Evolutionary conservation across 768 basidiomycete species (phyloP), one percentile per base, ranked within the genome.

Genomic region (Cystofilobasidium capitatum): DNA sequence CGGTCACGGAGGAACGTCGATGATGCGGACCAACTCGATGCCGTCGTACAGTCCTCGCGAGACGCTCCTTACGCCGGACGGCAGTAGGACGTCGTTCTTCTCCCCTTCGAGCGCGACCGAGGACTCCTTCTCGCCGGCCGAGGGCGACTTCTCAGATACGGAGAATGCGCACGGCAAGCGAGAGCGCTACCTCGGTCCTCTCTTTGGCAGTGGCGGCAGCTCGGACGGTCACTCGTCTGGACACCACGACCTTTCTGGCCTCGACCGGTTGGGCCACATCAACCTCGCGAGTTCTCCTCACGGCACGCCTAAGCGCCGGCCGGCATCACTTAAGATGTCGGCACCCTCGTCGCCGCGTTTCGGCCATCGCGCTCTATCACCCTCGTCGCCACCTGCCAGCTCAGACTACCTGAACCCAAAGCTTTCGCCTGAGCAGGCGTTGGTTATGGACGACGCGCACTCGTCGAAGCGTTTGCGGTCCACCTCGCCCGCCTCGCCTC

Each of bases 81-180:
- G 42, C 17, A 40, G 36, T 33, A 22, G 31, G 17, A 55, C 61
- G 7, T 26, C 61, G 33, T 51, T 45, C 22, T 42, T 44, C 36
- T 68, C 66, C 14, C 66, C 66, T 7, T n/a, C 44, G 3, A 60
- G 35, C 45, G 31, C 58, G 33, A 33, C 55, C 42, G 66, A 62
- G 39, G 59, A 68, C 42, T 55, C 61, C 2, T 66, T 66, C n/a
- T 49, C 45, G 31, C 40, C 61, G 29, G 33, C 60, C 10, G 66
- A 60, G 8, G 66, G 60, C n/a, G 65, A 66, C 58, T 68, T 68
- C 40, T 66, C 65, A 13, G 65, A 66, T 35, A 39, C 65, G 33
- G 65, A 66, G n/a, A 66, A 66, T 26, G 44, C 40, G n/a, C 26
- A 60, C 37, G 65, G 65, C 13, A 66, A 66, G 59, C 58, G 65